Percentiles rank a stretch among this genome's conserved stretches.
phyloP scores from a whole-genome alignment of 352 stramenopile species.

The Globisporangium nunn region DNA sequence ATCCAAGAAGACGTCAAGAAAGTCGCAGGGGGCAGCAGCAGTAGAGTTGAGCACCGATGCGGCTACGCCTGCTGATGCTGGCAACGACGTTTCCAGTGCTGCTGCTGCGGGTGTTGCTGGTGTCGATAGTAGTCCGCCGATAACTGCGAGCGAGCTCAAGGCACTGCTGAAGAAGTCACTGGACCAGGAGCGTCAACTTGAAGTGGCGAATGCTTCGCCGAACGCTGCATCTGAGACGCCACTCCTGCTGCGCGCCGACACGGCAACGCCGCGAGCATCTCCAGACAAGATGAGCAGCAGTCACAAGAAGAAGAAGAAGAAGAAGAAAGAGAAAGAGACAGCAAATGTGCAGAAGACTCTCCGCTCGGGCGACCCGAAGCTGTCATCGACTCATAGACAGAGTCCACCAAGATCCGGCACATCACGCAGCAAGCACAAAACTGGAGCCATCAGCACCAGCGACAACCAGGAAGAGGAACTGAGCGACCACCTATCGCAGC shows the following conservation, averaged over 20 bases:
- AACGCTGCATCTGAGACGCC: constrained; percentile 29
- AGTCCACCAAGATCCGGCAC: background rate
- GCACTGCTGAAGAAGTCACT: constrained; percentile 12
- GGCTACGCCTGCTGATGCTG: background rate
- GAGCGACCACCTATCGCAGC: background rate
- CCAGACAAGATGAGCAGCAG: constrained; percentile 5
- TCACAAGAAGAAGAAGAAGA: constrained; percentile 1
- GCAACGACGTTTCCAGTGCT: background rate
- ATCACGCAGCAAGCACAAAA: background rate
- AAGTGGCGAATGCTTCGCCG: constrained; percentile 15
- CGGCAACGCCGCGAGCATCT: constrained; percentile 4
- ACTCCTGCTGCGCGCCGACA: constrained; percentile 22
- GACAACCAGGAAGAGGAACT: background rate
- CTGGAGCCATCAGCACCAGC: background rate
- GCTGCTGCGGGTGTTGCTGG: background rate
- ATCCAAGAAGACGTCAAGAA: background rate
- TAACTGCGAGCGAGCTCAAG: constrained; percentile 13
- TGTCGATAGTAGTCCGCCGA: background rate
- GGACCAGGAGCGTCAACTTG: constrained; percentile 1
- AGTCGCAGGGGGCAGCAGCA: background rate
- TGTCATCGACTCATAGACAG: background rate
- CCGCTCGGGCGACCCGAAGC: too few relatives aligned
- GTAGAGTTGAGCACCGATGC: background rate
- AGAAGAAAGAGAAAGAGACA: background rate
- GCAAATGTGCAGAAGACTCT: background rate